Evolutionary conservation across 768 basidiomycete species (phyloP).

Genomic region (Mycena floridula): DNA sequence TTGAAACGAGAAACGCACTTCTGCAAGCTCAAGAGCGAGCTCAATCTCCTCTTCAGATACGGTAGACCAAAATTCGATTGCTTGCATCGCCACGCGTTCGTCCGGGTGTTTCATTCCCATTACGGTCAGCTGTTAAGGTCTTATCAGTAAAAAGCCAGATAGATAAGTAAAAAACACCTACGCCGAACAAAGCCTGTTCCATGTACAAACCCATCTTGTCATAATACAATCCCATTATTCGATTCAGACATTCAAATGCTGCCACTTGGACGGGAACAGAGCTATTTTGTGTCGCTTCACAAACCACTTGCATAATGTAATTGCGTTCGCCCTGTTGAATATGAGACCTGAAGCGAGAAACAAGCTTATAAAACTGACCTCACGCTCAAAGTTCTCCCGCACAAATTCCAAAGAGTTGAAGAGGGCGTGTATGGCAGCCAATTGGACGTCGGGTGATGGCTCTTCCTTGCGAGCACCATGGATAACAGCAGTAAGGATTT

Average conservation of each 20-base stretch:
- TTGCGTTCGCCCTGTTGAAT: slow-evolving; percentile 85
- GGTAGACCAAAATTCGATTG: slow-evolving; percentile 99
- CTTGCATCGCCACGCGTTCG: slow-evolving; percentile 89
- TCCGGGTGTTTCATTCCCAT: slow-evolving; percentile 95
- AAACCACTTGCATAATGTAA: slow-evolving; percentile 99
- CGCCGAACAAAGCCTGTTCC: slow-evolving; percentile 97
- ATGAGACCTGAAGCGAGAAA: not conserved
- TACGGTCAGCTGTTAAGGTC: slow-evolving; percentile 69
- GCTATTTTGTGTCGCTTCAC: slow-evolving; percentile 91
- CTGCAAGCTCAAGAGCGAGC: slow-evolving; percentile 83
- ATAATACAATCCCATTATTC: slow-evolving; percentile 97
- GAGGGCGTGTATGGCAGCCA: slow-evolving; percentile 87
- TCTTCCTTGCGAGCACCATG: slow-evolving; percentile 98
- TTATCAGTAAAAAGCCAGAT: slow-evolving; percentile 1
- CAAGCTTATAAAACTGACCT: slow-evolving; percentile 52
- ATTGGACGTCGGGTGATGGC: slow-evolving; percentile 82
- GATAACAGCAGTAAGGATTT: slow-evolving; percentile 97
- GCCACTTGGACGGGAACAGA: slow-evolving; percentile 85
- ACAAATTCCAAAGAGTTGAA: slow-evolving; percentile 97
- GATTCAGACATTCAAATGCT: slow-evolving; percentile 91
- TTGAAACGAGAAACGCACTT: slow-evolving; percentile 38
- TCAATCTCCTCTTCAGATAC: slow-evolving; percentile 98
- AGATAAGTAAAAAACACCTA: slow-evolving; percentile 33
- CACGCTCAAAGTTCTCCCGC: slow-evolving; percentile 95
- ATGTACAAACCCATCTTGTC: slow-evolving; percentile 99